Evolutionary conservation across 78 protist genomes (phyloP), one percentile per base, ranked within the genome.

Genomic region (Dictyostelium purpureum): DNA sequence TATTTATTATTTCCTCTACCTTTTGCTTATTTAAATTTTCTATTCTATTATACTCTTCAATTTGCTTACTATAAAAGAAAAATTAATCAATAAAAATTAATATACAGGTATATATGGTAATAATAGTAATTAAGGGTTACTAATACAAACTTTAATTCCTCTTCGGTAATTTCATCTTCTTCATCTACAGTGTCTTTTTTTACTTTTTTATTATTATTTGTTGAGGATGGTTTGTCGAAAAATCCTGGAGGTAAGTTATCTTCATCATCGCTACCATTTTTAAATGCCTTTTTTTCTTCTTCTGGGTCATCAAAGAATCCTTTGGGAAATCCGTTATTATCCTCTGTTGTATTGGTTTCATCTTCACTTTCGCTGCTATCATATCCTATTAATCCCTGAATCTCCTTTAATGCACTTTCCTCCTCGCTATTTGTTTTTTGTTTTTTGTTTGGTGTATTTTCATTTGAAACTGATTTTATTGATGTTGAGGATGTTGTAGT

Each of bases 291-390:
- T 28, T 11, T 43, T 28, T 59, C 65, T 43, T 79, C 75, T 7
- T 79, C 75, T 79, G 73, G 87, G 28, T 79, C 45, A 63, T 79
- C 87, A 63, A 79, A 79, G 57, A 79, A 79, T 18, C 87, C 87
- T 18, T 0, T 12, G 0, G 87, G 87, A 18, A 79, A 40, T 19
- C n/a, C 18, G 31, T 57, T 45, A 24, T 77, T 43, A 28, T 42
- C 5, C 28, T 33, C 14, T 37, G 24, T 38, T 66, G 49, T 77
- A 61, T 77, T 40, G 28, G 14, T 57, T 37, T 59, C 49, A 57
- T 77, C 74, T 4, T 59, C 87, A 26, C 57, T 73, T 0, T 24
- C 37, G 24, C 42, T 54, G 28, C n/a, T 24, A 10, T 37, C 31
- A 59, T 77, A 77, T 19, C 73, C 45, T 59, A 56, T 69, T 77